These are phyloP conservation scores for Plasmodium gonderi DNA, from an alignment of 169 alveolate genomes.

Conservation along the genomic window DNA sequence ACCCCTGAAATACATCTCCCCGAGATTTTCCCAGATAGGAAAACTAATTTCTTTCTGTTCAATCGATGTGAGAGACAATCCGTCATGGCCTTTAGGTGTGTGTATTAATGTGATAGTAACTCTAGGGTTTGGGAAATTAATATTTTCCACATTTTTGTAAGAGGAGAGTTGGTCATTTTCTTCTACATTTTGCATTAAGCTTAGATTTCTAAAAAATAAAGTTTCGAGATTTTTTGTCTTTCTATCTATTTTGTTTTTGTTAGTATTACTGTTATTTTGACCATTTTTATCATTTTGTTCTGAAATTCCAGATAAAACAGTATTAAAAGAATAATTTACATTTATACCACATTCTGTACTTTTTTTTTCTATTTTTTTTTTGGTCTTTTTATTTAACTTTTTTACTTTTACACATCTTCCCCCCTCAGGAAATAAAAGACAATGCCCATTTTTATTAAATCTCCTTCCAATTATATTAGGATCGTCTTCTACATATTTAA, in stretches of 20 bases:
- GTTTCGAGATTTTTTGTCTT: conserved; percentile 41
- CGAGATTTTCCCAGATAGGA: conserved; percentile 87
- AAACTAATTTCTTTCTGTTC: conserved; percentile 59
- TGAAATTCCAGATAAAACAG: conserved; percentile 11
- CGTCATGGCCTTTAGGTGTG: conserved; percentile 64
- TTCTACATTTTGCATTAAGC: conserved; percentile 33
- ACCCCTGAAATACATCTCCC: conserved; percentile 86
- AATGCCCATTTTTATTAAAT: not conserved
- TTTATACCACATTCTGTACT: not conserved
- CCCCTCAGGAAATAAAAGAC: conserved; percentile 13
- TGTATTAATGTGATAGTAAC: conserved; percentile 45
- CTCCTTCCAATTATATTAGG: conserved; percentile 9
- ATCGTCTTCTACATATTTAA: conserved; percentile 21
- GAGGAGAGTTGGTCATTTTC: conserved; percentile 44
- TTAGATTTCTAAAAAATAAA: conserved; percentile 41
- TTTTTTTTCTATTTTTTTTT: conserved; percentile 38
- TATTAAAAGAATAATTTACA: conserved; percentile 16
- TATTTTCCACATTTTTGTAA: conserved; percentile 49
- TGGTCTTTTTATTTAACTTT: conserved; percentile 27
- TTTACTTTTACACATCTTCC: not conserved
- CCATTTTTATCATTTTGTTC: not conserved
- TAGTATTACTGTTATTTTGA: not conserved
- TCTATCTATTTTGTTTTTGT: conserved; percentile 3
- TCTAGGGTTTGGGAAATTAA: conserved; percentile 54
- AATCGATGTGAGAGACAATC: conserved; percentile 16